phyloP scores from a whole-genome alignment of 2,329 filamentous ascomycete species.

The Thermoascus crustaceus region DNA sequence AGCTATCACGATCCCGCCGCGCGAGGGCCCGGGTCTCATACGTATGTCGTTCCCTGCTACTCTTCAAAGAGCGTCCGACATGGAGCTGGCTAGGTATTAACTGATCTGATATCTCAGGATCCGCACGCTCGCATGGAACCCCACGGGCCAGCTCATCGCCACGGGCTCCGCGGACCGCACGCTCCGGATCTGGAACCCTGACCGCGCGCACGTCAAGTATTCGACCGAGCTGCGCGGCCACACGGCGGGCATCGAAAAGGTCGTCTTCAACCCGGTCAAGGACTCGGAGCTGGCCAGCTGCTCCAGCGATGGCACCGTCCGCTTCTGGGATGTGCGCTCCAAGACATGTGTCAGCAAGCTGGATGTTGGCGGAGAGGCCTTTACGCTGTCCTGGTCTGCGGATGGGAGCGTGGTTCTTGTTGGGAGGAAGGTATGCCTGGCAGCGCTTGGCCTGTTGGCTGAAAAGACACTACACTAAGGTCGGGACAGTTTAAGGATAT shows the following conservation, averaged over 20 bases:
- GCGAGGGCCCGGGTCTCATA: slow-evolving; percentile 48
- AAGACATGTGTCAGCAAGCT: slow-evolving; percentile 41
- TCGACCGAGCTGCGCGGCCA: slow-evolving; percentile 43
- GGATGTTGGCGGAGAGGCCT: slow-evolving; percentile 43
- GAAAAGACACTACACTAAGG: background rate
- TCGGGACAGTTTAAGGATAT: background rate
- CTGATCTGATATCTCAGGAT: slow-evolving; percentile 43
- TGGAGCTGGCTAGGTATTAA: slow-evolving; percentile 16
- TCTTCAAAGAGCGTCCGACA: background rate
- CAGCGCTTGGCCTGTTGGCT: background rate
- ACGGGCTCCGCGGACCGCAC: slow-evolving; percentile 82
- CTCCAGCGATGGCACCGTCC: slow-evolving; percentile 41
- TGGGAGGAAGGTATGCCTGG: slow-evolving; percentile 36
- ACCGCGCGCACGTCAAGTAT: slow-evolving; percentile 38
- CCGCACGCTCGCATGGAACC: slow-evolving; percentile 81
- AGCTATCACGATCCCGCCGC: slow-evolving; percentile 58
- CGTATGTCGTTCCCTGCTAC: slow-evolving; percentile 35
- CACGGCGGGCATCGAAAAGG: slow-evolving; percentile 40
- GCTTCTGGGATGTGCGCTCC: slow-evolving; percentile 44
- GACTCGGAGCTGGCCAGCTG: slow-evolving; percentile 44
- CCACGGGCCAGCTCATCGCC: slow-evolving; percentile 72
- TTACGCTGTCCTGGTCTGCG: slow-evolving; percentile 41
- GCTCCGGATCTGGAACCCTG: slow-evolving; percentile 81
- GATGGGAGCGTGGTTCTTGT: slow-evolving; percentile 40
- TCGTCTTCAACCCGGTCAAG: slow-evolving; percentile 41